Evolutionary conservation across 805 yeast genomes (phyloP).

Genomic region (Wickerhamomyces bisporus): DNA sequence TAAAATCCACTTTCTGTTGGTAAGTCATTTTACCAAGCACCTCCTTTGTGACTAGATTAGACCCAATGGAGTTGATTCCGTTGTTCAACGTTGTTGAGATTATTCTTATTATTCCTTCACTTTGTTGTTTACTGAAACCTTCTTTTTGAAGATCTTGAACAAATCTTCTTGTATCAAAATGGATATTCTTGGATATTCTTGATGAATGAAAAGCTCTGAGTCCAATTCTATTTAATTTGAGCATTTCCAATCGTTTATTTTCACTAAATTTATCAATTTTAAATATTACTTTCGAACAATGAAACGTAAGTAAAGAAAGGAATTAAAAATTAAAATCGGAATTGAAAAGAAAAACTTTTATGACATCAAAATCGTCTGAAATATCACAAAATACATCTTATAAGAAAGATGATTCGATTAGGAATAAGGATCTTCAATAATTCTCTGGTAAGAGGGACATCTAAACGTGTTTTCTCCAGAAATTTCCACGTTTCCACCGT

Average conservation of each 20-base stretch:
- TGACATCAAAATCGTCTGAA: too few relatives aligned
- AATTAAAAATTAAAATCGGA: too few relatives aligned
- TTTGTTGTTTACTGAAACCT: slow-evolving; percentile 72
- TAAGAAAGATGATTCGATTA: neutral
- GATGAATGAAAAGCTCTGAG: slow-evolving; percentile 3
- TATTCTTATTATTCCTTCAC: slow-evolving; percentile 71
- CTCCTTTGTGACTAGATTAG: slow-evolving; percentile 81
- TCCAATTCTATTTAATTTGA: neutral
- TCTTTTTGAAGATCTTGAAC: slow-evolving; percentile 35
- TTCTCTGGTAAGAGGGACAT: neutral
- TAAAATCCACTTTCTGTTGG: slow-evolving; percentile 95
- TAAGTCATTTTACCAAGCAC: slow-evolving; percentile 79
- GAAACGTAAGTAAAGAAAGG: too few relatives aligned
- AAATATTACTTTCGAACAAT: too few relatives aligned
- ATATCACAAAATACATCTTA: too few relatives aligned
- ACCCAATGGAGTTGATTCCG: slow-evolving; percentile 69
- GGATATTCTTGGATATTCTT: slow-evolving; percentile 6
- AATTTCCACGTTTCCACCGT: neutral
- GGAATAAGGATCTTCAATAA: neutral
- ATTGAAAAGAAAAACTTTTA: too few relatives aligned
- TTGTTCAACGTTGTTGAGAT: slow-evolving; percentile 73
- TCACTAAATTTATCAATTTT: too few relatives aligned
- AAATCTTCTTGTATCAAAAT: slow-evolving; percentile 24
- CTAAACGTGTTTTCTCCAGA: neutral
- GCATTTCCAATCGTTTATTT: neutral